Base-by-base conservation (phyloP, 148 eudicot species). In the Drosera capensis region DNA sequence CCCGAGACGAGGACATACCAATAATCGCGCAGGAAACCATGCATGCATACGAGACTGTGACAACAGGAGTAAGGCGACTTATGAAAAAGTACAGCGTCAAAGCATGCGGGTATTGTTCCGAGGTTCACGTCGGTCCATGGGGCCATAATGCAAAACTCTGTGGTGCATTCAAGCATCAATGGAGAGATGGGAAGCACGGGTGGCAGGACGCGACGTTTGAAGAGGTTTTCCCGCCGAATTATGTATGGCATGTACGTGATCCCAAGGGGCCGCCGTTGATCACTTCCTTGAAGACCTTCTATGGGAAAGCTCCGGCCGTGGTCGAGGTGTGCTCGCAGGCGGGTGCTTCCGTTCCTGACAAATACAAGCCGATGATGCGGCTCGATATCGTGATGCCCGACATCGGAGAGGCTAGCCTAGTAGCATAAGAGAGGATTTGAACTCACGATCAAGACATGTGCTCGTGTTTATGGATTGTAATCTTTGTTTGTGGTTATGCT, bases 131-230 rank as follows among this genome's bases (percentile, higher is more conserved):
- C 34, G 99, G 99, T 8, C 99, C 99, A 1, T 85, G 95, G 93
- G 99, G 99, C 23, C 99, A 90, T 54, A 70, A 90, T n/a, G 99
- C 79, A 0, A 90, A 85, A 70, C 95, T 90, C 37, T 90, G 99
- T 52, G 99, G 99, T 38, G 94, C 71, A 43, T 90, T 90, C 29
- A 90, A 90, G 72, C 97, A 90, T 55, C 99, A 90, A 48, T 90
- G 99, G 99, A 85, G 99, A 60, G 99, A 85, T 45, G 99, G 99
- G 48, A 90, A 90, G 65, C 99, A 90, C 21, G 99, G 99, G 14
- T 90, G 97, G 97, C 99, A 90, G 55, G 95, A 90, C 52, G 99
- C 99, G 2, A 64, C 62, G 0, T 56, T 75, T 49, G 82, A 76
- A 12, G 97, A 90, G 63, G 82, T 90, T 41, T 71, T 84, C 20